Evolutionary conservation across 805 yeast species (phyloP).

Genomic region (Sporopachydermia lactativora): DNA sequence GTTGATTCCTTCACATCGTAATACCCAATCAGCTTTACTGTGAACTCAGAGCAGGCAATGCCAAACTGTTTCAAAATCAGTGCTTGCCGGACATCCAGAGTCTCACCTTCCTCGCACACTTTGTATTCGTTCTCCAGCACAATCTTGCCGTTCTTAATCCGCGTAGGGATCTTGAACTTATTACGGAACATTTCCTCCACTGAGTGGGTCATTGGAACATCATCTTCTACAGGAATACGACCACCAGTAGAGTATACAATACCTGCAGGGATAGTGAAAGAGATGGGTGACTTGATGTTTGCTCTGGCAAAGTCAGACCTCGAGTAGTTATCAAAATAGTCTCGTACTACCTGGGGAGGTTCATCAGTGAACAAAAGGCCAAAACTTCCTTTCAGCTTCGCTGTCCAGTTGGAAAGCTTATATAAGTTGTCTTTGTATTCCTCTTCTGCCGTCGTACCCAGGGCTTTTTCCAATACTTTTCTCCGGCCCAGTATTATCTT

Average conservation of each 20-base stretch:
- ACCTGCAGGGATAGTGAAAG: slow-evolving; percentile 81
- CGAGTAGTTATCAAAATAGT: slow-evolving; percentile 68
- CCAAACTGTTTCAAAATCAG: slow-evolving; percentile 90
- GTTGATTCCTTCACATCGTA: slow-evolving; percentile 44
- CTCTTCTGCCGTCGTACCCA: slow-evolving; percentile 77
- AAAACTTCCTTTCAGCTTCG: slow-evolving; percentile 44
- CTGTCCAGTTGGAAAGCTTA: slow-evolving; percentile 43
- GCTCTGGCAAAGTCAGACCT: slow-evolving; percentile 84
- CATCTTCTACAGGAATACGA: slow-evolving; percentile 77
- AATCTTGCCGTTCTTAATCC: slow-evolving; percentile 80
- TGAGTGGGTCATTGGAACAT: slow-evolving; percentile 93
- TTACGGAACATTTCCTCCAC: slow-evolving; percentile 87
- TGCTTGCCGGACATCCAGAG: slow-evolving; percentile 81
- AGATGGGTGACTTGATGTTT: slow-evolving; percentile 69
- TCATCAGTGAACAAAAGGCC: slow-evolving; percentile 89
- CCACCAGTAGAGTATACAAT: slow-evolving; percentile 93
- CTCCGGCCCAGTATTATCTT: slow-evolving; percentile 83
- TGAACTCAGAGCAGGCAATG: slow-evolving; percentile 84
- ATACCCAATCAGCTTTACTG: slow-evolving; percentile 64
- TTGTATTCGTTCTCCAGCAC: slow-evolving; percentile 58
- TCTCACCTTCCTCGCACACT: slow-evolving; percentile 71
- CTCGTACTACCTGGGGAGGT: slow-evolving; percentile 71
- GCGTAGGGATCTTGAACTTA: slow-evolving; percentile 82
- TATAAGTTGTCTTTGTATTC: slow-evolving; percentile 81
- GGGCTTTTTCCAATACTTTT: slow-evolving; percentile 82